Conservation (phyloP, 805 yeast genomes). For the Saccharomycopsis sp. region DNA sequence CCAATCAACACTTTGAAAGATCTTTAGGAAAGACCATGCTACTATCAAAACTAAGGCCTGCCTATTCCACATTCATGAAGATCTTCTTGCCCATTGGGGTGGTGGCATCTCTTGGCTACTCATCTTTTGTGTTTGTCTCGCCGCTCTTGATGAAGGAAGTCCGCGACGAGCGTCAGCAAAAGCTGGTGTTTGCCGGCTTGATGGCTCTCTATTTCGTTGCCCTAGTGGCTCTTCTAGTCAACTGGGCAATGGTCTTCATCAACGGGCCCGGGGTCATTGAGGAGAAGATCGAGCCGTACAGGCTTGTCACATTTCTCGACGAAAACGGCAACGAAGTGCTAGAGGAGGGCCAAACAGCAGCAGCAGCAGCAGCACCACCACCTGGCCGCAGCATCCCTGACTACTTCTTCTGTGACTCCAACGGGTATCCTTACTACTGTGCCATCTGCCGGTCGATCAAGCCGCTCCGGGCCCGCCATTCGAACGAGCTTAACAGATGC, state of each 20-base stretch:
- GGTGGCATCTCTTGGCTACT: constrained; percentile 8
- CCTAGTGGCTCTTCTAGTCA: constrained; percentile 5
- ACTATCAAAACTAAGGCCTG: too few relatives aligned
- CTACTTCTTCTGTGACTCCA: constrained; percentile 55
- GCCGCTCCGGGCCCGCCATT: constrained; percentile 63
- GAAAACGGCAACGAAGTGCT: constrained; percentile 5
- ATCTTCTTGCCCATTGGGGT: constrained; percentile 9
- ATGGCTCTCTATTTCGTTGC: constrained; percentile 12
- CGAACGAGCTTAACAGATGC: constrained; percentile 45
- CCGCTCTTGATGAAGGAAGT: constrained; percentile 5
- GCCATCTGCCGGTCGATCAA: constrained; percentile 56
- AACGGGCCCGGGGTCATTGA: constrained; percentile 16
- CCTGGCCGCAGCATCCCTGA: constrained; percentile 31
- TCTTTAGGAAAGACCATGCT: too few relatives aligned
- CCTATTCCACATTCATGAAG: too few relatives aligned
- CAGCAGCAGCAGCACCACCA: too few relatives aligned
- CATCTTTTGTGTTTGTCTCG: constrained; percentile 9
- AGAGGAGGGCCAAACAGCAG: not conserved
- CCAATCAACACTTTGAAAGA: too few relatives aligned
- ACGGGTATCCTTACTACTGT: constrained; percentile 77
- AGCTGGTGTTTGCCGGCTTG: constrained; percentile 1
- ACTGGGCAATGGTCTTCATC: constrained; percentile 16
- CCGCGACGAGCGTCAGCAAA: not conserved
- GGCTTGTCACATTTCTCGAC: constrained; percentile 14
- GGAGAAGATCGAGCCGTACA: constrained; percentile 14